Evolutionary conservation across 192 early-diverging fungal genomes (phyloP), one percentile per base, ranked within the genome.

Genomic region (Entophlyctis luteolus): DNA sequence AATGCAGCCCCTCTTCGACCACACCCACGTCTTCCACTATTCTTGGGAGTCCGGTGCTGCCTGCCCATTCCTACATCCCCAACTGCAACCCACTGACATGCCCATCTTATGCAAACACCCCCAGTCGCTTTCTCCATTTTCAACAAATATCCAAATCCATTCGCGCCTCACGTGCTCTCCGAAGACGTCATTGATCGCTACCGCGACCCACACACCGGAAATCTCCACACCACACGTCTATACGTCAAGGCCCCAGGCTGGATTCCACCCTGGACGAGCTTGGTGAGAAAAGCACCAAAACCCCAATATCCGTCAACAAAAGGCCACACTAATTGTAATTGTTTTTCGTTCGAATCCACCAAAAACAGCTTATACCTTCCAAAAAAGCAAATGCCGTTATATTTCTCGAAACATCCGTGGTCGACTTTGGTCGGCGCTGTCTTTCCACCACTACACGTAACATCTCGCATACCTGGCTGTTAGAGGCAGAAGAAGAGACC

Each of bases 121-220:
- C 88, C 83, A 56, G 91, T 98, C 53, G 91, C 94, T 8, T 84
- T 83, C 57, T 94, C 94, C 22, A 91, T 97, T 59, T 94, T 89
- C 85, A 76, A 90, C 69, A 89, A 96, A 46, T 99, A 99, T 79
- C 97, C 97, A 48, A 99, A 99, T 74, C 97, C 97, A 27, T 96
- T 93, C 76, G 91, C 97, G 2, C 83, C 87, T 5, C 97, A 99
- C 77, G 97, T 99, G 18, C 75, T 97, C 47, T 77, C 92, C 2
- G 83, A 88, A 22, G 97, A 99, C 78, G 93, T 96, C n/a, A 82
- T 99, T 16, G 93, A 92, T 57, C 83, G 95, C 29, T 77, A 79
- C 39, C 82, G 96, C 3, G 91, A 95, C 67, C 78, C 85, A 12
- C 77, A 79, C 2, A 89, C 89, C 0, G 93, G 80, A 25, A 77